phyloP scores from a whole-genome alignment of 164 flowering plant genomes.

The Vitis cinerea region DNA sequence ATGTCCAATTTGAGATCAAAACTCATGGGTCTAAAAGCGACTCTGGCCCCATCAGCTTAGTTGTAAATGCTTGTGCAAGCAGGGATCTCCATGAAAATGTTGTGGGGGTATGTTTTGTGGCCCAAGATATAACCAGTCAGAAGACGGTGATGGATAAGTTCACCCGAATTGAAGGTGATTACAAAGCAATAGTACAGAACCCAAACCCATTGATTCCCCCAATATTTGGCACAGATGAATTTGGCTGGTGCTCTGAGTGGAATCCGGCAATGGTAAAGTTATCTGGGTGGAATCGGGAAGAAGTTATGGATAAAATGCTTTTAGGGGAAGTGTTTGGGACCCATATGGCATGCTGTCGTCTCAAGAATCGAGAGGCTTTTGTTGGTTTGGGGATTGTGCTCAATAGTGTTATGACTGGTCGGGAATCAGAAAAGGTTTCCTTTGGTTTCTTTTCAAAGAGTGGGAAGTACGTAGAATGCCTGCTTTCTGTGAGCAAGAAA shows the following conservation, averaged over 20 bases:
- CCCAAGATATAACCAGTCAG: slow-evolving; percentile 87
- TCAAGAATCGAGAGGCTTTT: slow-evolving; percentile 81
- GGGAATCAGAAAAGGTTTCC: slow-evolving; percentile 70
- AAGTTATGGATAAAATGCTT: slow-evolving; percentile 84
- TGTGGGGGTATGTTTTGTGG: slow-evolving; percentile 91
- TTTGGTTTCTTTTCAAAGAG: slow-evolving; percentile 70
- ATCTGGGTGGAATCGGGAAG: slow-evolving; percentile 71
- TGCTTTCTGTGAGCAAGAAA: slow-evolving; percentile 81
- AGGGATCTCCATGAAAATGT: slow-evolving; percentile 72
- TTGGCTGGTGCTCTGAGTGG: slow-evolving; percentile 99
- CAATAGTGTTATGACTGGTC: slow-evolving; percentile 76
- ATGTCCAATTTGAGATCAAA: slow-evolving; percentile 81
- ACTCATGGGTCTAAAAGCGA: slow-evolving; percentile 54
- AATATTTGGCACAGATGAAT: slow-evolving; percentile 89
- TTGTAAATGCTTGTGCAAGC: slow-evolving; percentile 96
- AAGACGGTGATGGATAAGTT: slow-evolving; percentile 93
- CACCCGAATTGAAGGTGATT: slow-evolving; percentile 95
- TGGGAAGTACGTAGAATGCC: slow-evolving; percentile 81
- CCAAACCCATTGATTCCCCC: slow-evolving; percentile 92
- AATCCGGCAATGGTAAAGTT: slow-evolving; percentile 82
- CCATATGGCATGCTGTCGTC: slow-evolving; percentile 69
- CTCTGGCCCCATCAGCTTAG: slow-evolving; percentile 63
- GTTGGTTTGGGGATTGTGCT: slow-evolving; percentile 74
- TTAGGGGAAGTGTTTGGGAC: slow-evolving; percentile 91
- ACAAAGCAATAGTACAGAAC: slow-evolving; percentile 84